Base-by-base conservation (phyloP, 2,329 filamentous ascomycete genomes). In the Ceratocystis alfenasii region DNA sequence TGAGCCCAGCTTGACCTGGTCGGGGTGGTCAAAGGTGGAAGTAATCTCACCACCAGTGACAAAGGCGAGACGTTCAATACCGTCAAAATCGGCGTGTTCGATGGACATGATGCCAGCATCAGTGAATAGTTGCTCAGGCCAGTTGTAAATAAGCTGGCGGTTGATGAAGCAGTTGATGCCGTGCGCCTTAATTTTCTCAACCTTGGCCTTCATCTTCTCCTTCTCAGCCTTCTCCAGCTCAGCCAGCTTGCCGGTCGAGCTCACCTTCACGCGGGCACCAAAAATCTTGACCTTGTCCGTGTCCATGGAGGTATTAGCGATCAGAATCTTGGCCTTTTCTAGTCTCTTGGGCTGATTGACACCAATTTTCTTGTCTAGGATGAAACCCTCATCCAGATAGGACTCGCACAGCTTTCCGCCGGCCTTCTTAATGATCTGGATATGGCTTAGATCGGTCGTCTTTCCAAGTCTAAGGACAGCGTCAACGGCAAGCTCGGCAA, bases 271-370 rank as follows among this genome's bases (percentile, higher is more conserved):
- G 68, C 93, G 86, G 17, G 94, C 94, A 69, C 94, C 94, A 72
- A 99, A 99, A 73, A 99, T 97, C 83, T 99, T 99, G 80, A 99
- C 90, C 82, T 99, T 99, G 79, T 99, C 94, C 45, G 94, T 99
- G 77, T 99, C 94, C 94, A 99, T 99, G 12, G 92, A 89, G 8
- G 94, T 99, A 79, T 99, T 99, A 69, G 94, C 94, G 25, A 99
- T 89, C 66, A 99, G 78, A 70, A 99, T 99, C 81, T 97, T 99
- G 70, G 93, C 94, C 76, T 99, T 97, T 76, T 97, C 93, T 73
- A 99, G 81, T 67, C 91, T 83, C 82, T 97, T 97, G 65, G 94
- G 94, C 77, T 99, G 94, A 80, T 97, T 97, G 67, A 97, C 93
- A 71, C 94, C 94, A 70, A 99, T 96, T 80, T 93, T 95, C 84